These are phyloP conservation scores for Microascus cirrosus DNA, from an alignment of 2,329 filamentous ascomycete genomes.

Conservation along the genomic window DNA sequence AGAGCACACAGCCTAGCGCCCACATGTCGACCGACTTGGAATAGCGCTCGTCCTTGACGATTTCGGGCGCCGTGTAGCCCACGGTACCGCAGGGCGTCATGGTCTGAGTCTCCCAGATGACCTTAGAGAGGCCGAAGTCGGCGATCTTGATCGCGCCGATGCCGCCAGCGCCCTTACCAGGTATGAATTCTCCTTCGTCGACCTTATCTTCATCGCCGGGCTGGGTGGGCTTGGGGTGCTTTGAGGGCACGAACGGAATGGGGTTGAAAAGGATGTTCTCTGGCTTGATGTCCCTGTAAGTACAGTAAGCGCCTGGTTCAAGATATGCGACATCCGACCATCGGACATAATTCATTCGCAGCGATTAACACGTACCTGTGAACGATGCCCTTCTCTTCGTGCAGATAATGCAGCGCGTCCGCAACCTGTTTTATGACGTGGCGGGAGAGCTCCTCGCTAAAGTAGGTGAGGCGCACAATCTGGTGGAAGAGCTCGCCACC, in stretches of 20 bases:
- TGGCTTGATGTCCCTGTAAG: constrained; percentile 82
- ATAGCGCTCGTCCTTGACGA: constrained; percentile 97
- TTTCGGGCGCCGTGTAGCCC: constrained; percentile 95
- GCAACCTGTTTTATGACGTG: constrained; percentile 94
- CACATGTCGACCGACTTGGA: constrained; percentile 99
- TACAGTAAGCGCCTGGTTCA: background rate
- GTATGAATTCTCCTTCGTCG: constrained; percentile 88
- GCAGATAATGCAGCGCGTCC: constrained; percentile 81
- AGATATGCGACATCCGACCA: background rate
- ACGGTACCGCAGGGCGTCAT: constrained; percentile 99
- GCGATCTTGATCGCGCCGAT: constrained; percentile 96
- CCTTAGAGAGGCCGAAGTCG: constrained; percentile 94
- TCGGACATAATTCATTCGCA: constrained; percentile 14
- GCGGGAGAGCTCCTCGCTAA: constrained; percentile 88
- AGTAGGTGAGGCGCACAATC: constrained; percentile 95
- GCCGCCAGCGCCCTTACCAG: constrained; percentile 71
- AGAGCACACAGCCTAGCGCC: constrained; percentile 92
- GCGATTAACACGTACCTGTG: constrained; percentile 57
- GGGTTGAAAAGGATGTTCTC: constrained; percentile 94
- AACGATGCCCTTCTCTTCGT: constrained; percentile 90
- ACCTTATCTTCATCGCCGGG: constrained; percentile 94
- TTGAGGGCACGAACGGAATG: constrained; percentile 69
- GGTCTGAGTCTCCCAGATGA: constrained; percentile 95
- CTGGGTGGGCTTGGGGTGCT: constrained; percentile 65
- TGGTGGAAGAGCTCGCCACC: constrained; percentile 97